Evolutionary conservation across 2,329 filamentous ascomycete genomes (phyloP), one percentile per base, ranked within the genome.

Genomic region (Alternaria metachromatica): DNA sequence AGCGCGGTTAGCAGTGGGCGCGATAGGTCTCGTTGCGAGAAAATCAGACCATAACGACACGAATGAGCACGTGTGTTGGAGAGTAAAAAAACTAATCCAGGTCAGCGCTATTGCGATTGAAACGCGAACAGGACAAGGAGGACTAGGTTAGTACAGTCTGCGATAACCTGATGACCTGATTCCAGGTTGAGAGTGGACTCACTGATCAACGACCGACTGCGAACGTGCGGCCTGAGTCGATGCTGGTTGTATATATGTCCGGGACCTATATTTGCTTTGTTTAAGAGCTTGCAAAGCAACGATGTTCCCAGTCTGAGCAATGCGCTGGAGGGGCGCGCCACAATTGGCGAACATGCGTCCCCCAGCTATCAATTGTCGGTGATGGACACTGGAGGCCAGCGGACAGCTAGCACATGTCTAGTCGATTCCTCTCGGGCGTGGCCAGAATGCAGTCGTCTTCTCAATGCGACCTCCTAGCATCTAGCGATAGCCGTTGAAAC

Each of bases 231-330:
- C 33, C 46, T 50, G 51, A 48, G 51, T 59, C 28, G 55, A 54
- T 20, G 50, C 28, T 51, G 26, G 43, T 28, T 56, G 55, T 57
- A 65, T 63, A 63, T 68, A 65, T 60, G 58, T 49, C 62, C 58
- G 57, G 63, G 55, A 49, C 55, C 58, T 68, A 68, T 71, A 70
- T 46, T 63, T 60, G 65, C 62, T 61, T 55, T 46, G 55, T 28
- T 65, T 68, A 70, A 68, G 67, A 57, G 57, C 60, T 61, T 62
- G 56, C 23, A 9, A 45, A 66, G 60, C 69, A 71, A 59, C 69
- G 62, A 60, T 68, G 54, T 44, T 62, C 67, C 68, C 46, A 57
- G 67, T 59, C 44, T 11, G 30, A 44, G 56, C 13, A 20, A 30
- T 58, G 58, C 23, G 37, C 28, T 59, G 53, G 58, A 56, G 58